Conservation (phyloP, 2,329 filamentous ascomycete species). For the Monosporascus ibericus region DNA sequence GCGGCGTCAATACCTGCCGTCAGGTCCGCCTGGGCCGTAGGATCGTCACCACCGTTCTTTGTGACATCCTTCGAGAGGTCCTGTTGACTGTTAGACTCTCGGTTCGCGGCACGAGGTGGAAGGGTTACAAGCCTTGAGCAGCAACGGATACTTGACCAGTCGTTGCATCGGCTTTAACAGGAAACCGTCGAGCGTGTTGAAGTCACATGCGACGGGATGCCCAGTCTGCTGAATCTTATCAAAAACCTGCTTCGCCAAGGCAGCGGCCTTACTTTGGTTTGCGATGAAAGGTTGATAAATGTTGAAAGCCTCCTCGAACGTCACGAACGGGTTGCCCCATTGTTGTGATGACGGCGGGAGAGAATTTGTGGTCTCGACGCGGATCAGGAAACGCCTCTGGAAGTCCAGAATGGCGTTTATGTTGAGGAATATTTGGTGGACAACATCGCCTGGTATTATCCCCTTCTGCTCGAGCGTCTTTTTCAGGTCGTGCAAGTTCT, state of each 20-base stretch:
- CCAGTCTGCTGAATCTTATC: conserved; percentile 75
- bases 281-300: conserved; percentile 97
- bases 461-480: conserved; percentile 83
- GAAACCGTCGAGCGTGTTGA: conserved; percentile 85
- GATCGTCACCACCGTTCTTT: conserved; percentile 62
- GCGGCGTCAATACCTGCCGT: conserved; percentile 72
- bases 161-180: conserved; percentile 95
- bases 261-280: conserved; percentile 87
- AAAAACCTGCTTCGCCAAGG: conserved; percentile 77
- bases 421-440: conserved; percentile 95
- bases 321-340: conserved; percentile 88
- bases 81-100: conserved; percentile 37
- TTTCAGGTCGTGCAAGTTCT: conserved; percentile 89
- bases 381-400: conserved; percentile 88
- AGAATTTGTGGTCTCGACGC: conserved; percentile 91
- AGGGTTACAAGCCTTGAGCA: conserved; percentile 62
- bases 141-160: conserved; percentile 85
- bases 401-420: conserved; percentile 93
- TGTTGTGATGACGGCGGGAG: conserved; percentile 70
- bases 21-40: conserved; percentile 60
- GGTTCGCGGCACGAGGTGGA: not conserved
- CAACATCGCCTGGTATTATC: conserved; percentile 78
- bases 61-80: conserved; percentile 62
- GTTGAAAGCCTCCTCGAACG: conserved; percentile 79
- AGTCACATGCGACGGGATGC: conserved; percentile 76